phyloP scores from a whole-genome alignment of 2,329 filamentous ascomycete genomes.

The Aspergillus pseudoglaucus region DNA sequence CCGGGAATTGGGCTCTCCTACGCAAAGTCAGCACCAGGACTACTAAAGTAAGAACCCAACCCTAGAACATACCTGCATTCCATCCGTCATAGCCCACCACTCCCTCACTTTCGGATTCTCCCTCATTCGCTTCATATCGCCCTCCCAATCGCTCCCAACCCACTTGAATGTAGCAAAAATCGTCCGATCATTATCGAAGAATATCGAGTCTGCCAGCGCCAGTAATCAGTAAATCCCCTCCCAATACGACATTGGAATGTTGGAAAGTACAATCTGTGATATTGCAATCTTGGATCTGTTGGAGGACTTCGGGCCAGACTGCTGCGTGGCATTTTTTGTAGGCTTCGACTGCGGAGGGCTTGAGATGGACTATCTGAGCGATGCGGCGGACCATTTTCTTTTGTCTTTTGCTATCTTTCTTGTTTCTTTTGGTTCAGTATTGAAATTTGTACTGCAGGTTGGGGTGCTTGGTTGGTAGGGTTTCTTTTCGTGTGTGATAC shows the following conservation, averaged over 20 bases:
- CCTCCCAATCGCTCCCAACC: constrained; percentile 63
- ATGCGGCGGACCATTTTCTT: constrained; percentile 41
- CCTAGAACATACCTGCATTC: constrained; percentile 54
- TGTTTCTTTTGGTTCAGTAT: neutral
- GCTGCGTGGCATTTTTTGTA: constrained; percentile 69
- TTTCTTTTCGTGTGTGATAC: neutral
- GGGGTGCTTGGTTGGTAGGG: neutral
- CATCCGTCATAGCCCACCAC: constrained; percentile 78
- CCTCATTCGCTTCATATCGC: constrained; percentile 70
- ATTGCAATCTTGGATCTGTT: constrained; percentile 68
- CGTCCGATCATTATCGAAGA: constrained; percentile 63
- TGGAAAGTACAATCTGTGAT: constrained; percentile 60
- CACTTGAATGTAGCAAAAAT: constrained; percentile 76
- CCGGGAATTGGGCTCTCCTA: constrained; percentile 28
- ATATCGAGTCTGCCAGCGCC: constrained; percentile 53
- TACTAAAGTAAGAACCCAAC: neutral
- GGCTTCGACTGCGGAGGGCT: constrained; percentile 56
- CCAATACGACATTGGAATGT: neutral
- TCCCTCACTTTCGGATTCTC: constrained; percentile 65
- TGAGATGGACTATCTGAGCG: constrained; percentile 67
- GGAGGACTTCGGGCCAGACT: constrained; percentile 71
- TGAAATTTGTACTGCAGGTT: neutral
- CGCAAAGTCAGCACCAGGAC: neutral
- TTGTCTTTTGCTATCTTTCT: constrained; percentile 1
- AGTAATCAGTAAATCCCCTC: neutral